These are phyloP conservation scores for Hymenoscyphus albidus DNA, from an alignment of 2,329 filamentous ascomycete species.

Conservation along the genomic window DNA sequence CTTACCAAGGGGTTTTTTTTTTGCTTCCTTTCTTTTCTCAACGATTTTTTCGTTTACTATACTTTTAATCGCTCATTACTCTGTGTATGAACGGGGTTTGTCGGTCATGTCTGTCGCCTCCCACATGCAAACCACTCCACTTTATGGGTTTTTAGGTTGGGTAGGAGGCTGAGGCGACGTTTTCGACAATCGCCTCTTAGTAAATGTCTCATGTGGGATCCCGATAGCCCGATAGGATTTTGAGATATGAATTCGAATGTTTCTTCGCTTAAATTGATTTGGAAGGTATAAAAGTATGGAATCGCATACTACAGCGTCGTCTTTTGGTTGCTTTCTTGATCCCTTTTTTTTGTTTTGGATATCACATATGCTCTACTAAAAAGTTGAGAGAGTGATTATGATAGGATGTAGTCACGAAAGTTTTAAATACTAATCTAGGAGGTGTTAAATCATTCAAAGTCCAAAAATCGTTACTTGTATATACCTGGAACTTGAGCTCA, in stretches of 20 bases:
- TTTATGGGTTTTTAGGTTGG: not conserved
- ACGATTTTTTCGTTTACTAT: not conserved
- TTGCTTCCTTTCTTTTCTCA: not conserved
- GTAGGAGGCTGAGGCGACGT: not conserved
- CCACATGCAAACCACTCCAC: not conserved
- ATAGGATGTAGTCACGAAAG: not conserved
- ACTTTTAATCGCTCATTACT: not conserved
- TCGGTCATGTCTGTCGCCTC: not conserved
- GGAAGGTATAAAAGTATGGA: not conserved
- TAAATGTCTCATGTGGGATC: not conserved
- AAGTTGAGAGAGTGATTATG: not conserved
- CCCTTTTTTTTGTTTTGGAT: too few relatives aligned
- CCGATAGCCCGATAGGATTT: constrained; percentile 7
- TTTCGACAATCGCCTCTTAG: not conserved
- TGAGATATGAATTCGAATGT: not conserved
- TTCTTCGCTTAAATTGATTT: not conserved
- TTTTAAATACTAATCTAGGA: too few relatives aligned
- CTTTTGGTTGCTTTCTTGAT: not conserved
- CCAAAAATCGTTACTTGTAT: too few relatives aligned
- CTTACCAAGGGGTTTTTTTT: not conserved
- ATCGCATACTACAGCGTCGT: not conserved
- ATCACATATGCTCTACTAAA: too few relatives aligned
- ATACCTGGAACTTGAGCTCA: too few relatives aligned
- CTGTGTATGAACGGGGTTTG: not conserved
- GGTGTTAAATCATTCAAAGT: too few relatives aligned